Percentiles rank a stretch among this genome's conserved stretches.
These are phyloP conservation scores for Anthracocystis setariae DNA, from an alignment of 1,284 basidiomycete genomes.

Conservation along the genomic window DNA sequence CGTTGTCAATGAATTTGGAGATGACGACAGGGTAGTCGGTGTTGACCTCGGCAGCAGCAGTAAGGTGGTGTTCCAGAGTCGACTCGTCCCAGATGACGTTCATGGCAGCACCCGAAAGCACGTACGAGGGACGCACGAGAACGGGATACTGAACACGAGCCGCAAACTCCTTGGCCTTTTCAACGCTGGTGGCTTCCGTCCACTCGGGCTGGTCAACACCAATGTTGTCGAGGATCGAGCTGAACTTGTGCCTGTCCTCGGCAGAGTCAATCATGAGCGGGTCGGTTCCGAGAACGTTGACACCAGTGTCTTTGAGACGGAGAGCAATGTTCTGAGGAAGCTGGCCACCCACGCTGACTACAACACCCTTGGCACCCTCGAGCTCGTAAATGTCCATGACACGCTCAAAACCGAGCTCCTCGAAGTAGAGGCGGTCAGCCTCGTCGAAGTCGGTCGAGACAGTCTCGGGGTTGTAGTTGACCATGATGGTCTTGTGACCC, in stretches of 20 bases:
- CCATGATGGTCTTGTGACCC: slow-evolving; percentile 96
- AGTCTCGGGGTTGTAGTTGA: slow-evolving; percentile 99
- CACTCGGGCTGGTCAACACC: slow-evolving; percentile 97
- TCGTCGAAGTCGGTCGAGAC: slow-evolving; percentile 99
- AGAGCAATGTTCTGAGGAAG: slow-evolving; percentile 93
- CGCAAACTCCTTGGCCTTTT: slow-evolving; percentile 91
- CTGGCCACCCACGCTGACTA: slow-evolving; percentile 94
- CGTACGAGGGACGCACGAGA: slow-evolving; percentile 75
- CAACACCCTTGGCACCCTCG: slow-evolving; percentile 88
- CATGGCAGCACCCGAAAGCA: slow-evolving; percentile 98
- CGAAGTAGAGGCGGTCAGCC: slow-evolving; percentile 97
- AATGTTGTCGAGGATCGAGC: slow-evolving; percentile 89
- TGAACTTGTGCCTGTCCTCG: slow-evolving; percentile 99
- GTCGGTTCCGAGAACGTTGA: slow-evolving; percentile 95
- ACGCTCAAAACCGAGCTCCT: slow-evolving; percentile 95
- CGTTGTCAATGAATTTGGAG: slow-evolving; percentile 97
- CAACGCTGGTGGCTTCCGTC: slow-evolving; percentile 88
- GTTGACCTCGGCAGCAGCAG: slow-evolving; percentile 92
- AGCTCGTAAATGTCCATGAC: slow-evolving; percentile 99
- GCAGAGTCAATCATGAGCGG: slow-evolving; percentile 95
- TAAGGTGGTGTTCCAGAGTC: slow-evolving; percentile 88
- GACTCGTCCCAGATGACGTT: slow-evolving; percentile 96
- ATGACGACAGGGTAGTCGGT: slow-evolving; percentile 97
- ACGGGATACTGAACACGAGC: slow-evolving; percentile 75
- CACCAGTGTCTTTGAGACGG: slow-evolving; percentile 86